These are phyloP conservation scores for Lolium multiflorum DNA, from an alignment of 176 grass and related monocot genomes.

Conservation along the genomic window DNA sequence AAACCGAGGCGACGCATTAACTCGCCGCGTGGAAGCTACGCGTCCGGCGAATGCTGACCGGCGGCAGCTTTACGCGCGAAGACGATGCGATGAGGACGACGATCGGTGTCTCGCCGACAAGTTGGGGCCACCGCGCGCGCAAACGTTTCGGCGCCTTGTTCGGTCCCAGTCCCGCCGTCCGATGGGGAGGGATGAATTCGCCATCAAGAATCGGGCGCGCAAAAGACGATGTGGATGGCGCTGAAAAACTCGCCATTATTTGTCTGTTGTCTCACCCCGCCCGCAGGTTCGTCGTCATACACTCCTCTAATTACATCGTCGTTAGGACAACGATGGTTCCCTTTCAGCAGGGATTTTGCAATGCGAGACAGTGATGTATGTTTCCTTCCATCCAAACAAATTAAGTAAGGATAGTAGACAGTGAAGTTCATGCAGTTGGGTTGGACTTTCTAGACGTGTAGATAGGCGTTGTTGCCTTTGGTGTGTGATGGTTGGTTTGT, in stretches of 20 bases:
- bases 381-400: background rate
- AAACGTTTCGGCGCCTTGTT: too few species aligned
- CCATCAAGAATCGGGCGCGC: too few species aligned
- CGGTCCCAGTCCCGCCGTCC: too few species aligned
- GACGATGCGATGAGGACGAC: too few species aligned
- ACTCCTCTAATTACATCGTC: background rate
- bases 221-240: too few species aligned
- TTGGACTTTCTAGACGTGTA: background rate
- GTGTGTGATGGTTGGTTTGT: slow-evolving; percentile 40
- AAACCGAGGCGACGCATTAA: too few species aligned
- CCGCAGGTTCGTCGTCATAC: slow-evolving; percentile 16
- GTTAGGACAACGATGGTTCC: background rate
- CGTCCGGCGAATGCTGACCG: too few species aligned
- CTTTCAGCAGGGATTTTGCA: background rate
- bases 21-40: too few species aligned
- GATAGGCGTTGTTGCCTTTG: background rate
- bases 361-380: slow-evolving; percentile 26
- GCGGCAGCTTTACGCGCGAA: too few species aligned
- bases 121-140: too few species aligned
- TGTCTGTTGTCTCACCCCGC: background rate
- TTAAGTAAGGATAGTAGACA: background rate
- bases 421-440: background rate
- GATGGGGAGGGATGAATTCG: too few species aligned
- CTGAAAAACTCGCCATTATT: background rate
- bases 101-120: too few species aligned